Evolutionary conservation across 805 yeast species (phyloP).

Genomic region (Metschnikowia koreensis): DNA sequence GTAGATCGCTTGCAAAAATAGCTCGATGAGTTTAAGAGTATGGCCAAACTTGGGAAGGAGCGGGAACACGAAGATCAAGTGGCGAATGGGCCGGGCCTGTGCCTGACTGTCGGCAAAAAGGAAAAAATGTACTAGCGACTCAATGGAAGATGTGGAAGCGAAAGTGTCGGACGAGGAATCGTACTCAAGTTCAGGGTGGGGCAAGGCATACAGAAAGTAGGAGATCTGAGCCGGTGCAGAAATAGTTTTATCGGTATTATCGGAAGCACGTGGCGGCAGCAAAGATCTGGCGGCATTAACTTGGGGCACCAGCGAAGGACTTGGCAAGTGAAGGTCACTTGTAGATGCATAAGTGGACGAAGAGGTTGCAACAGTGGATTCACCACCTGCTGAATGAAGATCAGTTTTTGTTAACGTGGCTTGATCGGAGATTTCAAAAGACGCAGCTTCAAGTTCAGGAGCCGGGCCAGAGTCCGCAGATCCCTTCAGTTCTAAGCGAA

Average conservation of each 20-base stretch:
- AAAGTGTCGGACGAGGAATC: conserved; percentile 40
- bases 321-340: background rate
- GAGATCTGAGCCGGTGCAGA: conserved; percentile 18
- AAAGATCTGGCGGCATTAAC: background rate
- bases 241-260: background rate
- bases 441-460: background rate
- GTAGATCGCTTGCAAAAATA: conserved; percentile 21
- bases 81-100: conserved; percentile 16
- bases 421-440: conserved; percentile 1
- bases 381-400: conserved; percentile 2
- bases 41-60: conserved; percentile 34
- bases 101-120: conserved; percentile 31
- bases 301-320: background rate
- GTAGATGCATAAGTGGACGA: conserved; percentile 3
- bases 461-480: background rate
- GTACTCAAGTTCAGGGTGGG: conserved; percentile 40
- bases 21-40: conserved; percentile 23
- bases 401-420: background rate
- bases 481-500: conserved; percentile 8
- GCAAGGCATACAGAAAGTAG: conserved; percentile 24
- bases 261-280: background rate
- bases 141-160: conserved; percentile 55
- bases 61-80: conserved; percentile 30
- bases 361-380: conserved; percentile 2
- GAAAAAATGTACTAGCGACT: conserved; percentile 74